A percentile compares a stretch with the other conserved stretches of the same genome.
phyloP scores from a whole-genome alignment of 164 flowering plant species.

The Vitis rupestris region DNA sequence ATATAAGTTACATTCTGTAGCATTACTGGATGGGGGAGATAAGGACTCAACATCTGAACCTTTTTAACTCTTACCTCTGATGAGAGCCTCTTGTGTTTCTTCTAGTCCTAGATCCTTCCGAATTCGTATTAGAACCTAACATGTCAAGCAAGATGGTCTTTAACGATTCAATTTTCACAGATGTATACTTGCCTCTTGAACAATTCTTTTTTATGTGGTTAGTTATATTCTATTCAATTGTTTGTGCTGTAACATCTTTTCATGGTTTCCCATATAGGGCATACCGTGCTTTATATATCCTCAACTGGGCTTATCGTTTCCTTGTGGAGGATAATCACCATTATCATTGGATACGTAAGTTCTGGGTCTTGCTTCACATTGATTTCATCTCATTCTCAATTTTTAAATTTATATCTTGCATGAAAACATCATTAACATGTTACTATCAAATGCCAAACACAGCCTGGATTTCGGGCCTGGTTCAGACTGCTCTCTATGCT shows the following conservation, averaged over 20 bases:
- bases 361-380: background rate
- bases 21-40: too few species aligned
- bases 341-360: slow-evolving; percentile 60
- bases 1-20: too few species aligned
- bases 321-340: slow-evolving; percentile 30
- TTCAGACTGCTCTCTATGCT: slow-evolving; percentile 69
- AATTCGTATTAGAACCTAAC: too few species aligned
- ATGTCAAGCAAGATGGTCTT: too few species aligned
- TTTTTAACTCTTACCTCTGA: too few species aligned
- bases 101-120: too few species aligned
- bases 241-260: background rate
- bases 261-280: slow-evolving; percentile 32
- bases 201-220: too few species aligned
- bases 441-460: slow-evolving; percentile 14
- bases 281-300: slow-evolving; percentile 51
- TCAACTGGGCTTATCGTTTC: slow-evolving; percentile 64
- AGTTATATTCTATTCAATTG: too few species aligned
- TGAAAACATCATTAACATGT: background rate
- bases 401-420: background rate
- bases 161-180: too few species aligned
- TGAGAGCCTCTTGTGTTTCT: too few species aligned
- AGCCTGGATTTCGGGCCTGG: slow-evolving; percentile 68
- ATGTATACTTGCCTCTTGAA: too few species aligned
- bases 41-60: too few species aligned
- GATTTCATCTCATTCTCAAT: background rate